These are phyloP conservation scores for Staphylotrichum longicolle DNA, from an alignment of 495 filamentous ascomycete species.

Conservation along the genomic window DNA sequence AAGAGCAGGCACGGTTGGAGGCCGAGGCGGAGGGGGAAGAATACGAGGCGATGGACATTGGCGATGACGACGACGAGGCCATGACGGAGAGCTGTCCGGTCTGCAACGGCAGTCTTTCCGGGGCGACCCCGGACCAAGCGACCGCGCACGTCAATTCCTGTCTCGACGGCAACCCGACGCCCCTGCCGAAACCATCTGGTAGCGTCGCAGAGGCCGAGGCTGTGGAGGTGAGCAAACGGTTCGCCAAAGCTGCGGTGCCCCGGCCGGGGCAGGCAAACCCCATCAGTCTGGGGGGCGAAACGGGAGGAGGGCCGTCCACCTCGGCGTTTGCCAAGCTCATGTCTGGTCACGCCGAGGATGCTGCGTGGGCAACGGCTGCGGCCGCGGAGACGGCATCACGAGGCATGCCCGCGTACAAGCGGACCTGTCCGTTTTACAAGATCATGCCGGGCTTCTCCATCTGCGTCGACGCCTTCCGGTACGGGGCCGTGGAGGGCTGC, in stretches of 20 bases:
- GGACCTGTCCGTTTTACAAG: conserved; percentile 98
- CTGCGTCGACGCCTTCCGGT: conserved; percentile 94
- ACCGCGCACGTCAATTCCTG: conserved; percentile 88
- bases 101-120: conserved; percentile 61
- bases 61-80: conserved; percentile 13
- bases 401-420: conserved; percentile 84
- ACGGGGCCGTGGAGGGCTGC: conserved; percentile 87
- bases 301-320: conserved; percentile 24
- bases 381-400: conserved; percentile 72
- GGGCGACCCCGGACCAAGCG: conserved; percentile 56
- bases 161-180: conserved; percentile 72
- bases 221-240: conserved; percentile 49
- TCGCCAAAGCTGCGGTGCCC: conserved; percentile 65
- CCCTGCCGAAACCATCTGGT: conserved; percentile 36
- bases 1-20: conserved; percentile 60
- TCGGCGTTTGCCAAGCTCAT: conserved; percentile 92
- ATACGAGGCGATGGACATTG: conserved; percentile 20
- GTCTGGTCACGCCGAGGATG: conserved; percentile 84
- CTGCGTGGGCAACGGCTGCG: conserved; percentile 84
- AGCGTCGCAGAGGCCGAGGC: conserved; percentile 35
- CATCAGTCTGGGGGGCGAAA: conserved; percentile 49
- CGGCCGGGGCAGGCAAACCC: conserved; percentile 76
- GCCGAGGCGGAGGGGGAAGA: conserved; percentile 47
- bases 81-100: conserved; percentile 65
- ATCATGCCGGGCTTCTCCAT: conserved; percentile 89